Conservation (phyloP, 2,329 filamentous ascomycete species). For the Neofusicoccum kwambonambiense region DNA sequence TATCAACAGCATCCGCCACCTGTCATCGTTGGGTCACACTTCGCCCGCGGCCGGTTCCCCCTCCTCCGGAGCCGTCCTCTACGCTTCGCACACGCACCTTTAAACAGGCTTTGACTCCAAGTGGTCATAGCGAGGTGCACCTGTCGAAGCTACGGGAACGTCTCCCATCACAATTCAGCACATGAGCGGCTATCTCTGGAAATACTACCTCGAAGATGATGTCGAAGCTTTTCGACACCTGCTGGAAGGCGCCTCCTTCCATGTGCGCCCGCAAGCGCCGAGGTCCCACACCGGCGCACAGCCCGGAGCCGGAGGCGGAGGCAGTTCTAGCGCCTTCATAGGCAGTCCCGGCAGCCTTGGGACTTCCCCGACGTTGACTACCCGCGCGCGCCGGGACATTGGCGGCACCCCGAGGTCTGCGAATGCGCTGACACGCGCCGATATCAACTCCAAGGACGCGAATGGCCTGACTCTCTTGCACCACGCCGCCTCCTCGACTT, state of each 20-base stretch:
- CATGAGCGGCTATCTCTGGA: conserved; percentile 98
- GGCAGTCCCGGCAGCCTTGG: conserved; percentile 46
- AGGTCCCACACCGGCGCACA: conserved; percentile 31
- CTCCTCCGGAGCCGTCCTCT: conserved; percentile 40
- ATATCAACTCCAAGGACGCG: conserved; percentile 83
- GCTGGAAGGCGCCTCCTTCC: conserved; percentile 69
- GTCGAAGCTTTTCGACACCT: conserved; percentile 91
- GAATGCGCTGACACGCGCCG: conserved; percentile 54
- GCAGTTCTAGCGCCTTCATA: conserved; percentile 21
- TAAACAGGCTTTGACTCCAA: conserved; percentile 85
- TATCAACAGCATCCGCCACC: conserved; percentile 9
- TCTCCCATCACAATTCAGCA: conserved; percentile 43
- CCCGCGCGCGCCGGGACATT: conserved; percentile 35
- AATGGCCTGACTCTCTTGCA: conserved; percentile 80
- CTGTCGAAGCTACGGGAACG: conserved; percentile 55
- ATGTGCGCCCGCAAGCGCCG: conserved; percentile 55
- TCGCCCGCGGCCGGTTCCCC: conserved; percentile 3
- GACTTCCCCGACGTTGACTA: conserved; percentile 44
- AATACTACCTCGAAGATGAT: conserved; percentile 95
- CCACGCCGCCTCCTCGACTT: conserved; percentile 74
- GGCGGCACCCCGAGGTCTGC: conserved; percentile 28
- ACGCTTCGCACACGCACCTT: conserved; percentile 63
- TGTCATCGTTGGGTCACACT: conserved; percentile 11
- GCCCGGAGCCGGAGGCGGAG: not conserved
- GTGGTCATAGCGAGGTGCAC: conserved; percentile 88